These are phyloP conservation scores for Anthracocystis walkeri DNA, from an alignment of 1,284 basidiomycete species.

Conservation along the genomic window DNA sequence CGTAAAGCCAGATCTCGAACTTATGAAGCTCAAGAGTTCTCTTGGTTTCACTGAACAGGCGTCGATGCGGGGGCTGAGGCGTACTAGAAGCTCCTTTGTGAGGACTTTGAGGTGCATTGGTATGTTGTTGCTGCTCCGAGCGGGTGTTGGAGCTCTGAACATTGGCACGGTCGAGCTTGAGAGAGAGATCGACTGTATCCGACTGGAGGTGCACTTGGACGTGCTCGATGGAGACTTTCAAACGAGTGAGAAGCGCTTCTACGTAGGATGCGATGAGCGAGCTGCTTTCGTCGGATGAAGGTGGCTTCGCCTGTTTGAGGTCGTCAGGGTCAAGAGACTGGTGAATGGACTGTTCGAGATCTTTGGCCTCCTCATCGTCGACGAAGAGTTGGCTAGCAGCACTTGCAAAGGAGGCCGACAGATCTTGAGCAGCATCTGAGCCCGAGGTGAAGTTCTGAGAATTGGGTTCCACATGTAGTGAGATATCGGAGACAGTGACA, in stretches of 20 bases:
- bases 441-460: not conserved
- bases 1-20: slow-evolving; percentile 27
- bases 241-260: slow-evolving; percentile 51
- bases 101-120: not conserved
- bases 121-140: slow-evolving; percentile 13
- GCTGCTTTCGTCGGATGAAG: slow-evolving; percentile 14
- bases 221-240: slow-evolving; percentile 44
- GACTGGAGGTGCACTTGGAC: slow-evolving; percentile 27
- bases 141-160: slow-evolving; percentile 38
- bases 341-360: slow-evolving; percentile 55
- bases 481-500: slow-evolving; percentile 32
- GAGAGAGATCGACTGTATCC: slow-evolving; percentile 25
- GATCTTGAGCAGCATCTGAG: slow-evolving; percentile 8
- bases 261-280: slow-evolving; percentile 51
- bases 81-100: not conserved
- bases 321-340: slow-evolving; percentile 41
- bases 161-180: slow-evolving; percentile 23
- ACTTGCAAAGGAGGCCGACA: slow-evolving; percentile 40
- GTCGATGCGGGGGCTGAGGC: not conserved
- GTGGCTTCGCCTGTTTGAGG: slow-evolving; percentile 6
- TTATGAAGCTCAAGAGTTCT: slow-evolving; percentile 28
- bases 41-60: slow-evolving; percentile 28
- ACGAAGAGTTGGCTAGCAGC: slow-evolving; percentile 51
- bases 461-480: slow-evolving; percentile 7
- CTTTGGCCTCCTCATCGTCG: slow-evolving; percentile 43